Evolutionary conservation across 2,329 filamentous ascomycete species (phyloP), one percentile per base, ranked within the genome.

Genomic region (Macrophomina tecta): DNA sequence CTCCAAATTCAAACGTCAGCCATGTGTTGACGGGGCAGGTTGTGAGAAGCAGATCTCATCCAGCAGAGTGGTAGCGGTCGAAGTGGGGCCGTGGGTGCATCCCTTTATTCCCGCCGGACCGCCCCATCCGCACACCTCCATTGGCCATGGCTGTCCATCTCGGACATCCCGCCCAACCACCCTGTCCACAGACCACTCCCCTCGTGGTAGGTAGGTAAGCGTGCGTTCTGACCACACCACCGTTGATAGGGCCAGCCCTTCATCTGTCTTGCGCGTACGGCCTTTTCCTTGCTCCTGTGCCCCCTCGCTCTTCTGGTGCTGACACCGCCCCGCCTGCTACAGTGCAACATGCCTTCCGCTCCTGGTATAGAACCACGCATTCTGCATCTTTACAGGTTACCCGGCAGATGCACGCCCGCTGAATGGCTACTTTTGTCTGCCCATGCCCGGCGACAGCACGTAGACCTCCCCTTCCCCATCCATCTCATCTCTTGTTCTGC

Each of bases 371-470:
- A 53, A 7, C 51, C 30, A 52, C n/a, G 36, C 9, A 36, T 36
- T 56, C 6, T 58, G 36, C 55, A 42, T 30, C 23, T 12, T 34
- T 30, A 8, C 16, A 9, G 23, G 16, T 28, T 14, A 40, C 6
- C 36, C 36, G 36, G 53, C 53, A 40, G 53, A 40, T 60, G 55
- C 55, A 28, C 56, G 56, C 56, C 14, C 7, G 52, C 28, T 28
- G 9, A 42, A n/a, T 28, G 28, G 56, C 36, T 60, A 60, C 56
- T 62, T 49, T 16, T 49, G 42, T n/a, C 18, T 48, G 42, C 58
- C 45, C 28, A n/a, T 49, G 58, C 58, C 58, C 42, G 6, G 14
- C 34, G 3, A 23, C 23, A 23, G 23, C 23, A 23, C 28, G 56
- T 6, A 4, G 9, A 12, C 6, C 5, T 36, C 30, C 12, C 30